Percentiles rank a stretch among this genome's conserved stretches.
phyloP scores from a whole-genome alignment of 164 flowering plant species.

The Echeveria elegans region DNA sequence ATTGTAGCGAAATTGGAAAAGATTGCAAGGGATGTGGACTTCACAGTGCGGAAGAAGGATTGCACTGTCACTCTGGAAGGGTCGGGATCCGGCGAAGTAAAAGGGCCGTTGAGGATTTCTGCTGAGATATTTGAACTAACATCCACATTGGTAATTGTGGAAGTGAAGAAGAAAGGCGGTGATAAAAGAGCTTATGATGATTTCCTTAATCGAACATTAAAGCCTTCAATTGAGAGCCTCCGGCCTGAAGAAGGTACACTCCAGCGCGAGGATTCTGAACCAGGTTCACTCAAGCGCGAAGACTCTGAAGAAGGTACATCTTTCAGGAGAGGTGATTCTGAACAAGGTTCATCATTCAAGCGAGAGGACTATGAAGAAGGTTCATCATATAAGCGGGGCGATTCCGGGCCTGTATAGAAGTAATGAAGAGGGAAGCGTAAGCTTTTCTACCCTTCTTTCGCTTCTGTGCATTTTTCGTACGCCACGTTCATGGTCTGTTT shows the following conservation, averaged over 20 bases:
- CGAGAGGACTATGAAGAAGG: too few species aligned
- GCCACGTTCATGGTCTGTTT: neutral
- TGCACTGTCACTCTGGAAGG: constrained; percentile 12
- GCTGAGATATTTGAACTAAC: constrained; percentile 11
- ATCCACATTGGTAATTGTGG: constrained; percentile 8
- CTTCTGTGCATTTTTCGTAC: neutral
- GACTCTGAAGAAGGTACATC: neutral
- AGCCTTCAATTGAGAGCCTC: constrained; percentile 8
- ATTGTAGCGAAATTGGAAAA: constrained; percentile 8
- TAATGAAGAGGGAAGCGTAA: neutral
- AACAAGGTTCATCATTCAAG: too few species aligned
- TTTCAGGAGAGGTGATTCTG: too few species aligned
- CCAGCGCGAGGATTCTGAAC: neutral
- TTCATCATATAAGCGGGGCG: too few species aligned
- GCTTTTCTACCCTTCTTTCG: constrained; percentile 2
- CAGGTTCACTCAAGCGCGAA: neutral
- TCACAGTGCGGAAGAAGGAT: constrained; percentile 11
- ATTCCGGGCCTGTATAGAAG: neutral
- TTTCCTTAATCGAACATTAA: constrained; percentile 7
- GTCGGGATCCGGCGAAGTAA: constrained; percentile 3
- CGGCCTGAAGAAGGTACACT: neutral
- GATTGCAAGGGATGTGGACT: constrained; percentile 8
- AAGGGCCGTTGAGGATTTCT: constrained; percentile 10
- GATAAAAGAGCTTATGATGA: constrained; percentile 8
- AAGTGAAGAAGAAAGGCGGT: constrained; percentile 11